phyloP scores from a whole-genome alignment of 2,329 filamentous ascomycete genomes.

The Hypoxylon sp. region DNA sequence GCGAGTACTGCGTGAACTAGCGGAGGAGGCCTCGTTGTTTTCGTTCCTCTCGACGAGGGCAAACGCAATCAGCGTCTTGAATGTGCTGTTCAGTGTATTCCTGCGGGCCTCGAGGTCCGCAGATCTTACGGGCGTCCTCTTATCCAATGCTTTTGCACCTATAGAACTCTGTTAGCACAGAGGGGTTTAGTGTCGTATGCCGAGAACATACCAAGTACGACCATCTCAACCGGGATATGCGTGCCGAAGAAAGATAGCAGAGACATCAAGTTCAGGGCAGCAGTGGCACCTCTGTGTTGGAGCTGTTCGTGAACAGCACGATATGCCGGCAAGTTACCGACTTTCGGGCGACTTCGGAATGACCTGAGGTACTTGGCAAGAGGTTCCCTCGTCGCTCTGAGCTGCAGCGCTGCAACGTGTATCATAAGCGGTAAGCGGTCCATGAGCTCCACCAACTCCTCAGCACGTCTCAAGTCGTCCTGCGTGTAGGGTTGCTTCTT shows the following conservation, averaged over 20 bases:
- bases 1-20: slow-evolving; percentile 52
- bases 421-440: slow-evolving; percentile 73
- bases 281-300: slow-evolving; percentile 53
- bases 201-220: slow-evolving; percentile 58
- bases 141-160: slow-evolving; percentile 57
- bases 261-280: slow-evolving; percentile 70
- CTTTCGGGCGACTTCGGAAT: slow-evolving; percentile 63
- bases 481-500: slow-evolving; percentile 62
- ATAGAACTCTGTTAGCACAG: slow-evolving; percentile 20
- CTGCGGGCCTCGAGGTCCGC: slow-evolving; percentile 48
- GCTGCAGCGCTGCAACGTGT: slow-evolving; percentile 68
- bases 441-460: slow-evolving; percentile 69
- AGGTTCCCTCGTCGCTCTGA: slow-evolving; percentile 68
- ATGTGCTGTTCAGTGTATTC: slow-evolving; percentile 55
- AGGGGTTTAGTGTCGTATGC: not conserved
- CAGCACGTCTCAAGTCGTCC: slow-evolving; percentile 64
- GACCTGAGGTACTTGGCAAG: slow-evolving; percentile 67
- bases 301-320: slow-evolving; percentile 59
- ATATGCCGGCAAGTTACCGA: slow-evolving; percentile 58
- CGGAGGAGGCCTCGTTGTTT: slow-evolving; percentile 50
- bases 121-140: slow-evolving; percentile 55
- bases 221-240: slow-evolving; percentile 71
- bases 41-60: slow-evolving; percentile 61
- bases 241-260: slow-evolving; percentile 71
- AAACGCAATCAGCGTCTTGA: slow-evolving; percentile 60